Evolutionary conservation across 2,329 filamentous ascomycete genomes (phyloP).

Genomic region (Coleophoma cylindrospora): DNA sequence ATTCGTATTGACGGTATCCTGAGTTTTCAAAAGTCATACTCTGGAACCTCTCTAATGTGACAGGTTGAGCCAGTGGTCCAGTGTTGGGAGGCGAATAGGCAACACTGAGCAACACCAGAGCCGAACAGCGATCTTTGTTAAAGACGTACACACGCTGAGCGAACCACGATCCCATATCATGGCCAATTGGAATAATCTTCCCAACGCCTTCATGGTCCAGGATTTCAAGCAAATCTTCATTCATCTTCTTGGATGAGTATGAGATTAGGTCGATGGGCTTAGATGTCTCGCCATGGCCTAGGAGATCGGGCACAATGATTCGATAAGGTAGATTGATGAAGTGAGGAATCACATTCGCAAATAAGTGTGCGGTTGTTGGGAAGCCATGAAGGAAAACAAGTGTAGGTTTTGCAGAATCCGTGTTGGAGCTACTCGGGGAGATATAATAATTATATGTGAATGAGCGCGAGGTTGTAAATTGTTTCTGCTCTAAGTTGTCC

Average conservation of each 20-base stretch:
- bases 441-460: too few relatives aligned
- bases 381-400: too few relatives aligned
- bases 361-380: too few relatives aligned
- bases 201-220: not conserved
- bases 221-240: not conserved
- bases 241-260: not conserved
- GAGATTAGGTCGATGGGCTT: not conserved
- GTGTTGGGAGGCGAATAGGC: not conserved
- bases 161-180: not conserved
- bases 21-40: not conserved
- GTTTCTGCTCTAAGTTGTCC: too few relatives aligned
- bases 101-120: not conserved
- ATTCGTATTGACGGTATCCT: not conserved
- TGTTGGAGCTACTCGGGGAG: too few relatives aligned
- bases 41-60: not conserved
- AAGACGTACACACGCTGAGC: not conserved
- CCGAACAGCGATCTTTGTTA: not conserved
- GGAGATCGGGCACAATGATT: too few relatives aligned
- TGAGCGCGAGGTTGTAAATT: too few relatives aligned
- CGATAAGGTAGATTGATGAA: too few relatives aligned
- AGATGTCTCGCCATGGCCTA: not conserved
- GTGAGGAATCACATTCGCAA: too few relatives aligned
- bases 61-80: too few relatives aligned
- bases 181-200: not conserved
- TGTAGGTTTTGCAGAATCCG: too few relatives aligned